Conservation (phyloP, 2,329 filamentous ascomycete genomes). For the Fonsecaea nubica region DNA sequence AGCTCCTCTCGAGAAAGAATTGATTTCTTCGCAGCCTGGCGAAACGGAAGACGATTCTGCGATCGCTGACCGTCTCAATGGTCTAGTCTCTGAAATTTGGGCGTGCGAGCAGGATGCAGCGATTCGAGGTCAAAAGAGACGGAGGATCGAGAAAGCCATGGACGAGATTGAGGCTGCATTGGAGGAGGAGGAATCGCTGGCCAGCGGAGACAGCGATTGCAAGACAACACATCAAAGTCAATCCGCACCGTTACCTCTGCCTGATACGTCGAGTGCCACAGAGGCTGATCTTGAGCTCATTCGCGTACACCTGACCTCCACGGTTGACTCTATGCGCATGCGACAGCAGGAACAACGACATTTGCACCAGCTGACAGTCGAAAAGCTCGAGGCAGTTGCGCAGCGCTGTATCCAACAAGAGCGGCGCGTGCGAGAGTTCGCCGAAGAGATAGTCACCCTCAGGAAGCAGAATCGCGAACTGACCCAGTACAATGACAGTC, state of each 20-base stretch:
- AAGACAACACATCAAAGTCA: slow-evolving; percentile 14
- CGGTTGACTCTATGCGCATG: slow-evolving; percentile 39
- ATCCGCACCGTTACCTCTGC: background rate
- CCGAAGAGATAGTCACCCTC: slow-evolving; percentile 31
- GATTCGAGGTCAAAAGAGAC: slow-evolving; percentile 24
- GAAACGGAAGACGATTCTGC: slow-evolving; percentile 12
- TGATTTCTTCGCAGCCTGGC: slow-evolving; percentile 7
- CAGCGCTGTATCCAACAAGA: slow-evolving; percentile 38
- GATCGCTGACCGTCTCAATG: slow-evolving; percentile 33
- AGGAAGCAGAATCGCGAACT: slow-evolving; percentile 32
- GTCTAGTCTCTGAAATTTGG: slow-evolving; percentile 35
- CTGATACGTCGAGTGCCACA: background rate
- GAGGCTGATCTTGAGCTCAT: slow-evolving; percentile 27
- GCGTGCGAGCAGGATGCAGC: slow-evolving; percentile 34
- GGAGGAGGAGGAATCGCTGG: slow-evolving; percentile 27
- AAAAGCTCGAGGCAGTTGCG: slow-evolving; percentile 39
- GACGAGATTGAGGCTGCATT: slow-evolving; percentile 29
- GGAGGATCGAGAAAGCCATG: slow-evolving; percentile 28
- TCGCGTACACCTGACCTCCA: slow-evolving; percentile 30
- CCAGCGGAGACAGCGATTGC: slow-evolving; percentile 14
- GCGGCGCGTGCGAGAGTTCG: slow-evolving; percentile 30
- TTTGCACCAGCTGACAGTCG: slow-evolving; percentile 36
- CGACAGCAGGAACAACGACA: slow-evolving; percentile 40
- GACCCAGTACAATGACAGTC: slow-evolving; percentile 29
- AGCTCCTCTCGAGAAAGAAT: slow-evolving; percentile 25